A percentile compares a stretch with the other conserved stretches of the same genome.
Conservation (phyloP, 2,329 filamentous ascomycete genomes). For the Blastomyces percursus region DNA sequence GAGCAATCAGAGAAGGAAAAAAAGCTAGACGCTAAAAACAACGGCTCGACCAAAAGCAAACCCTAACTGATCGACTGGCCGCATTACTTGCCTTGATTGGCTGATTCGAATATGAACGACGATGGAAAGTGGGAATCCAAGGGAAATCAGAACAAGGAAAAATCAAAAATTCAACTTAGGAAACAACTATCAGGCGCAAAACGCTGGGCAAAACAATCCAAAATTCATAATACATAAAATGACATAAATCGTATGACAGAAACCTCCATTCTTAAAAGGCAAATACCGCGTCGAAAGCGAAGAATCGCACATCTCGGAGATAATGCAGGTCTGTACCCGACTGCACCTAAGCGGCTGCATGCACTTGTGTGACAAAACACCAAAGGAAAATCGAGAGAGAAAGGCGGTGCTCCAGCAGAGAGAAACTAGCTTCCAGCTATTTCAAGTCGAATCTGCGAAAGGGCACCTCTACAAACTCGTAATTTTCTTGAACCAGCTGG, state of each 20-base stretch:
- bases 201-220: neutral
- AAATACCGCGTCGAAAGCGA: neutral
- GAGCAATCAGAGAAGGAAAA: neutral
- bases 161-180: neutral
- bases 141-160: neutral
- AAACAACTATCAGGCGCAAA: neutral
- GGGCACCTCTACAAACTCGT: conserved; percentile 22
- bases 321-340: neutral
- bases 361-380: neutral
- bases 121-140: neutral
- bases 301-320: neutral
- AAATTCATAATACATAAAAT: conserved; percentile 2
- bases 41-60: neutral
- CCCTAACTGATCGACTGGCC: neutral
- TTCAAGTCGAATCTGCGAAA: neutral
- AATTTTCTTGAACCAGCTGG: conserved; percentile 36
- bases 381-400: neutral
- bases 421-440: neutral
- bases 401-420: neutral
- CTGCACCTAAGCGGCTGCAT: neutral
- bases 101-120: neutral
- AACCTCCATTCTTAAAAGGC: neutral
- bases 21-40: neutral
- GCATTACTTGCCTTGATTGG: neutral
- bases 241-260: neutral